A percentile compares a stretch with the other conserved stretches of the same genome.
Evolutionary conservation across 352 stramenopile genomes (phyloP).

Genomic region (Paralagenidium karlingii): DNA sequence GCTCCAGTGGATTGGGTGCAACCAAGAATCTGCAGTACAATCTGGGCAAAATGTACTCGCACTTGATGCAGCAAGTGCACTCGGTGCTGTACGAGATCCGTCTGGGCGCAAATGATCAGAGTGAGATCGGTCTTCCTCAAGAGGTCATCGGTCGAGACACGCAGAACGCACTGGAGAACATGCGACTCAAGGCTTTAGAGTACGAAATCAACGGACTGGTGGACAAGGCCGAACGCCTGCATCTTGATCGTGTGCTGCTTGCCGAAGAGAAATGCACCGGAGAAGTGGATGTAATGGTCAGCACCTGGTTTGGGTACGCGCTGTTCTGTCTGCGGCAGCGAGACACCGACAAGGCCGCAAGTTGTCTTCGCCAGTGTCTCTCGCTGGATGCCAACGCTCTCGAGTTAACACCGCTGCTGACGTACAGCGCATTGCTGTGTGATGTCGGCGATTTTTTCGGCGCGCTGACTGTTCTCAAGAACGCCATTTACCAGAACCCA

Average conservation of each 20-base stretch:
- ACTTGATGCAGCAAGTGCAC: constrained; percentile 72
- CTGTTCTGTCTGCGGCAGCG: constrained; percentile 31
- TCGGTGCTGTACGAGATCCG: constrained; percentile 40
- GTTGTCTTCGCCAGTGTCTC: constrained; percentile 43
- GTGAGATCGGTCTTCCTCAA: neutral
- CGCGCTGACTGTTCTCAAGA: constrained; percentile 29
- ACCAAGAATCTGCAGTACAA: too few species aligned
- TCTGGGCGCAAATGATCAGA: too few species aligned
- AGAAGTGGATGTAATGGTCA: neutral
- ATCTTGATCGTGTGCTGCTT: constrained; percentile 52
- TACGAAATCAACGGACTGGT: constrained; percentile 54
- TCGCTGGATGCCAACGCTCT: constrained; percentile 24
- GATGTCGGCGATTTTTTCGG: constrained; percentile 34
- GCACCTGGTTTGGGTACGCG: constrained; percentile 52
- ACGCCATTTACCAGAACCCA: constrained; percentile 12
- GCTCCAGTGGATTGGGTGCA: too few species aligned
- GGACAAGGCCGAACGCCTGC: constrained; percentile 45
- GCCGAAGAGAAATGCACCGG: constrained; percentile 16
- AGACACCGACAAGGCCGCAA: constrained; percentile 37
- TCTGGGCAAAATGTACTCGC: constrained; percentile 49
- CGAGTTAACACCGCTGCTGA: constrained; percentile 16
- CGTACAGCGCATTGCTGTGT: constrained; percentile 41
- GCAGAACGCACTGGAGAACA: constrained; percentile 1
- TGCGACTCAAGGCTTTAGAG: constrained; percentile 42
- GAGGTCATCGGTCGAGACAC: neutral